phyloP scores from a whole-genome alignment of 2,329 filamentous ascomycete species.

The Colletotrichum kahawae region DNA sequence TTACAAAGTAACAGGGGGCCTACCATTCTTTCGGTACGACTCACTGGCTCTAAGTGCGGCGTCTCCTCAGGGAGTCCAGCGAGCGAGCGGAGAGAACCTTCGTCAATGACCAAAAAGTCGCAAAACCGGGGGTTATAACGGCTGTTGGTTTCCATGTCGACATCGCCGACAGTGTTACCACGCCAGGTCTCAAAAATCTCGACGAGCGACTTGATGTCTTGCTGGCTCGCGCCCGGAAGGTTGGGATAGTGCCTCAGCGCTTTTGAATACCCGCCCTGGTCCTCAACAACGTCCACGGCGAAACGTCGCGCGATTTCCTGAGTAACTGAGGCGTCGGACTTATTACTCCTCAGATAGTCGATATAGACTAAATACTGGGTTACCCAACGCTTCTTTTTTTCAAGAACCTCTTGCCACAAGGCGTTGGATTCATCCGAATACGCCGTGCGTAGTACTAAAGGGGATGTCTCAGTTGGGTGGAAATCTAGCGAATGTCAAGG shows the following conservation, averaged over 20 bases:
- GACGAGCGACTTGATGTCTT: not conserved
- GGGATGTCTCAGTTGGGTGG: not conserved
- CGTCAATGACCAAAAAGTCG: not conserved
- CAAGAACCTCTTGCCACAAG: not conserved
- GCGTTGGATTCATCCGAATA: not conserved
- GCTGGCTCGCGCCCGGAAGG: not conserved
- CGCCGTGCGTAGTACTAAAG: not conserved
- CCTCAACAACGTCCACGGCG: not conserved
- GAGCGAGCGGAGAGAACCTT: not conserved
- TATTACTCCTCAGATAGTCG: not conserved
- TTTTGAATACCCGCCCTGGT: not conserved
- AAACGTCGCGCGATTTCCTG: not conserved
- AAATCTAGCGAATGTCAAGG: not conserved
- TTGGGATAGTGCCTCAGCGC: not conserved
- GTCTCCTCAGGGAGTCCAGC: not conserved
- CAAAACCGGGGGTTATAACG: not conserved
- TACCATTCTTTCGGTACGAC: not conserved
- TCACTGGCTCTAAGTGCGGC: not conserved
- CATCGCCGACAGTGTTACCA: not conserved
- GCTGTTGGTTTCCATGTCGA: not conserved
- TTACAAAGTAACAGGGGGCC: fast-evolving
- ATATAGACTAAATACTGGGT: not conserved
- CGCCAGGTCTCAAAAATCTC: not conserved
- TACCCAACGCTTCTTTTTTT: not conserved
- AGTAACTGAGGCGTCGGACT: not conserved